Evolutionary conservation across 495 filamentous ascomycete genomes (phyloP), one percentile per base, ranked within the genome.

Genomic region (Terfezia boudieri): DNA sequence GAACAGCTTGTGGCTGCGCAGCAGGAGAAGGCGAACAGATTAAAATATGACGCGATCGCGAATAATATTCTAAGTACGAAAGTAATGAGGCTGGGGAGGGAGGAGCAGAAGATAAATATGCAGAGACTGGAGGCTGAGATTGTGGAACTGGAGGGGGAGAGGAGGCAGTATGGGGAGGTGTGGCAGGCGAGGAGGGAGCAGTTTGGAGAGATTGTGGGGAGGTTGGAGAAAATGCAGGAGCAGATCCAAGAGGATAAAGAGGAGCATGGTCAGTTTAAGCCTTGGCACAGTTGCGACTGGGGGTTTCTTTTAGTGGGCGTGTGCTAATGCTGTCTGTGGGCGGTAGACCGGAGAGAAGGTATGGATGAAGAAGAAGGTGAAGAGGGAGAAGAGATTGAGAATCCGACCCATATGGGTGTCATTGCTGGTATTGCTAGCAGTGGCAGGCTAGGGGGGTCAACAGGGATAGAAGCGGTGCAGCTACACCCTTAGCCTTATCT

Each of bases 221-320:
- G 96, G 71, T 83, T 86, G 5, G 83, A 82, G 78, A 74, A 84
- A 57, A 73, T 96, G 60, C 73, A 87, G 51, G 76, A 81, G 36
- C 69, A 93, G 61, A 96, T 98, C 59, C 77, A 85, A 46, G 87
- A 95, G 67, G 87, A 95, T 71, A 95, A 95, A 67, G 90, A 96
- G 66, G 90, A 94, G 68, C 26, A 32, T 32, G 26, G 26, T 32
- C 4, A 32, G 26, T 32, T 20, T 32, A 32, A 32, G 26, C 26
- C 26, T 32, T 32, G 26, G 26, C 26, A 32, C 26, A 32, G 26
- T 1, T 32, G 26, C 2, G 26, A 32, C 7, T 32, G 26, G 7
- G 26, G 4, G 26, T 32, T 32, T 32, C 26, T 32, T 32, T 32
- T 20, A 20, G 20, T 20, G 20, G 26, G 26, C 26, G 26, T 32